These are phyloP conservation scores for Aspergillus amoenus DNA, from an alignment of 2,329 filamentous ascomycete species.

Conservation along the genomic window DNA sequence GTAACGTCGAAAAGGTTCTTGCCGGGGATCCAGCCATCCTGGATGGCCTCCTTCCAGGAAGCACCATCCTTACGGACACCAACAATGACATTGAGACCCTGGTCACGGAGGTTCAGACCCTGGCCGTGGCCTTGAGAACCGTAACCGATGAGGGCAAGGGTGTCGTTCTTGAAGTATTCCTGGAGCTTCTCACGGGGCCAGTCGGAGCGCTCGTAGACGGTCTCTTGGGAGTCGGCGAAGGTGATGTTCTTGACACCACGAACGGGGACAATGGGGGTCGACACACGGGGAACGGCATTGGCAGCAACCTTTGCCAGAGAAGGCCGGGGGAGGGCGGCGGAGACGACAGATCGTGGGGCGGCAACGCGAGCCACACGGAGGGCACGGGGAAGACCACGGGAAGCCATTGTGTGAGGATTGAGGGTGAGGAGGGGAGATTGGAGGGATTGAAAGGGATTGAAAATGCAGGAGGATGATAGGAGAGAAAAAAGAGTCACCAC, in stretches of 20 bases:
- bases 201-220: conserved; percentile 95
- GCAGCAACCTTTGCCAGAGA: conserved; percentile 46
- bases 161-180: conserved; percentile 99
- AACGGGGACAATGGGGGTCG: conserved; percentile 44
- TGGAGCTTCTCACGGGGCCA: conserved; percentile 99
- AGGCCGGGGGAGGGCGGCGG: conserved; percentile 54
- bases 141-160: conserved; percentile 97
- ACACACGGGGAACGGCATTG: conserved; percentile 42
- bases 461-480: conserved; percentile 11
- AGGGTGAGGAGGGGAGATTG: conserved; percentile 17
- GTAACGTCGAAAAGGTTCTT: conserved; percentile 99
- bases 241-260: conserved; percentile 98
- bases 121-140: conserved; percentile 98
- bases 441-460: conserved; percentile 5
- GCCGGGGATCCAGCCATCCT: conserved; percentile 97
- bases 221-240: conserved; percentile 94
- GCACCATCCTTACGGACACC: conserved; percentile 98
- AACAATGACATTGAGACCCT: conserved; percentile 98
- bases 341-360: conserved; percentile 58
- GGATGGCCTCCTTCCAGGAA: conserved; percentile 95
- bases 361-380: conserved; percentile 58
- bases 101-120: conserved; percentile 99
- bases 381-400: conserved; percentile 54
- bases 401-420: conserved; percentile 43
- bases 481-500: conserved; percentile 14